These are phyloP conservation scores for Penicillium taxi DNA, from an alignment of 495 filamentous ascomycete genomes.

Conservation along the genomic window DNA sequence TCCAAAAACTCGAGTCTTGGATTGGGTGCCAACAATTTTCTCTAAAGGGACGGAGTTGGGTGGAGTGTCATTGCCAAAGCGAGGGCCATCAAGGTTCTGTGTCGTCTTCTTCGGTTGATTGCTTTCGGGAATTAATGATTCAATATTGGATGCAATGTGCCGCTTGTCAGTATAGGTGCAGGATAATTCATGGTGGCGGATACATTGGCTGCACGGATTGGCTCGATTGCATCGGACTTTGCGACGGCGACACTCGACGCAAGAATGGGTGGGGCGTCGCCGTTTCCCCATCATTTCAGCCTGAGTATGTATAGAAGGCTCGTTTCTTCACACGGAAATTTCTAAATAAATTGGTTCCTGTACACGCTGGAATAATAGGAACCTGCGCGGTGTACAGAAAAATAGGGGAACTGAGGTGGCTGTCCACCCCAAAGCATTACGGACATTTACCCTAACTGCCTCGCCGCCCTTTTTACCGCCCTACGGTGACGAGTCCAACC, in stretches of 20 bases:
- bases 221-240: constrained; percentile 18
- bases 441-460: too few relatives aligned
- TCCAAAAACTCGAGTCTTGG: constrained; percentile 24
- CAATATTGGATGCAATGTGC: too few relatives aligned
- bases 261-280: constrained; percentile 13
- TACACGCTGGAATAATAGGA: too few relatives aligned
- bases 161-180: too few relatives aligned
- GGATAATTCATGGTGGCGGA: not conserved
- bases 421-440: too few relatives aligned
- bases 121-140: too few relatives aligned
- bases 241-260: constrained; percentile 15
- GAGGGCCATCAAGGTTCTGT: not conserved
- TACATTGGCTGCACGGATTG: constrained; percentile 9
- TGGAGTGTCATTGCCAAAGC: not conserved
- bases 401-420: too few relatives aligned
- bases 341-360: too few relatives aligned
- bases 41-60: not conserved
- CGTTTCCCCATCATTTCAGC: constrained; percentile 6
- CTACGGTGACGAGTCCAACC: too few relatives aligned
- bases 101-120: not conserved
- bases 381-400: too few relatives aligned
- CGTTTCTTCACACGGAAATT: too few relatives aligned
- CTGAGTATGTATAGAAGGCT: not conserved
- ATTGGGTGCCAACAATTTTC: constrained; percentile 15
- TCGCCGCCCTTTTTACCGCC: too few relatives aligned